A percentile compares a stretch with the other conserved stretches of the same genome.
Conservation (phyloP, 176 grass and related monocot species). For the Neostapfia colusana region DNA sequence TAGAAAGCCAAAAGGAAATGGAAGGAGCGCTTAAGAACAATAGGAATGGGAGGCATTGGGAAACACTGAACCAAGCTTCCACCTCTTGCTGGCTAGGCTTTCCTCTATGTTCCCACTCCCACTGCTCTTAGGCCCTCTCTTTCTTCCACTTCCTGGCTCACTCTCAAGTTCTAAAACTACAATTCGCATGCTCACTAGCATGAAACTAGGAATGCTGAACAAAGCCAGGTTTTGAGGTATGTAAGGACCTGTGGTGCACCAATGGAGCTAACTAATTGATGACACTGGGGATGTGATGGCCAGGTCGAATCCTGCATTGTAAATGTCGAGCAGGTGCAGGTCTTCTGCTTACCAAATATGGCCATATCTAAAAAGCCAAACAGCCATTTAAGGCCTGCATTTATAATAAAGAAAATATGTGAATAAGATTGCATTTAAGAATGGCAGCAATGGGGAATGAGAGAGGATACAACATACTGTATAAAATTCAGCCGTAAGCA, state of each 20-base stretch:
- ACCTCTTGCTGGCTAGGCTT: neutral
- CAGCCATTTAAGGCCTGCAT: neutral
- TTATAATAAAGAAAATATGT: conserved; percentile 9
- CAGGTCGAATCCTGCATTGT: conserved; percentile 5
- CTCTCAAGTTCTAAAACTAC: neutral
- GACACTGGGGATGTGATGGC: neutral
- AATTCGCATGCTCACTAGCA: no score
- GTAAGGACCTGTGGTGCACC: conserved; percentile 8
- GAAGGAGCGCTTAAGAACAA: conserved; percentile 28
- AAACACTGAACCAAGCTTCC: neutral
- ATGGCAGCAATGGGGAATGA: neutral
- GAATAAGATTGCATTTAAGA: conserved; percentile 16
- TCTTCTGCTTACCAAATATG: conserved; percentile 21
- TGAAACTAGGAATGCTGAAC: neutral
- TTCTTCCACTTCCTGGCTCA: conserved; percentile 42
- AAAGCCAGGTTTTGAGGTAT: neutral
- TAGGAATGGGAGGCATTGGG: conserved; percentile 45
- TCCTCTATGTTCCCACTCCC: conserved; percentile 50
- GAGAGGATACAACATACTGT: neutral
- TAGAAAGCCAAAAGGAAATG: conserved; percentile 35
- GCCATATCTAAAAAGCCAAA: neutral
- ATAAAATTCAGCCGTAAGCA: neutral
- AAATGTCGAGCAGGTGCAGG: conserved; percentile 29
- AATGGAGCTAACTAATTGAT: conserved; percentile 12
- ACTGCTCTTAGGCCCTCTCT: conserved; percentile 40